phyloP scores from a whole-genome alignment of 2,329 filamentous ascomycete species.

The Plenodomus lindquistii region DNA sequence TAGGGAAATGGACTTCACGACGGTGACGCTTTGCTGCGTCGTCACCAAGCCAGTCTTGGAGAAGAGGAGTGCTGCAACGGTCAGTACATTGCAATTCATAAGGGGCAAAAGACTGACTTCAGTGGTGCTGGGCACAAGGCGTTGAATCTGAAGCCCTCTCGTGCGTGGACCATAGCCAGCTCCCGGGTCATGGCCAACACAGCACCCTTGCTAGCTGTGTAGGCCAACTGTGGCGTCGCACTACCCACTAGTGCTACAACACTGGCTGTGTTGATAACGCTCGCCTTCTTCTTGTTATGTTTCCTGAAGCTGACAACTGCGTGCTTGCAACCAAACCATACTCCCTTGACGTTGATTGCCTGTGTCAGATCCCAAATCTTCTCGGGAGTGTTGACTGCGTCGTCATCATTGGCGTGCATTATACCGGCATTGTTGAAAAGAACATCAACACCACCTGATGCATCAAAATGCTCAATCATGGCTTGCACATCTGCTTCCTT shows the following conservation, averaged over 20 bases:
- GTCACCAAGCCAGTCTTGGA: constrained; percentile 93
- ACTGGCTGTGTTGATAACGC: constrained; percentile 90
- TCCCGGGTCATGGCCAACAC: constrained; percentile 89
- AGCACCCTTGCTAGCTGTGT: constrained; percentile 92
- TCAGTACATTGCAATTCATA: constrained; percentile 9
- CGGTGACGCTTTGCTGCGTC: constrained; percentile 79
- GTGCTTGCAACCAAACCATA: constrained; percentile 96
- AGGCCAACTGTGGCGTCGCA: constrained; percentile 86
- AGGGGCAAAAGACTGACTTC: constrained; percentile 58
- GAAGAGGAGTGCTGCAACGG: constrained; percentile 69
- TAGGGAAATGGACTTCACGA: constrained; percentile 87
- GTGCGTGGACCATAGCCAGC: constrained; percentile 87
- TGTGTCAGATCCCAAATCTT: constrained; percentile 94
- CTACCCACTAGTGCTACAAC: constrained; percentile 86
- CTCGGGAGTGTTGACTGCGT: constrained; percentile 80
- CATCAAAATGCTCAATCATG: constrained; percentile 73
- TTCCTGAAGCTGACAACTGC: constrained; percentile 80
- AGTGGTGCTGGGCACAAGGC: constrained; percentile 85
- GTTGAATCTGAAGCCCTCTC: constrained; percentile 90
- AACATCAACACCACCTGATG: constrained; percentile 85
- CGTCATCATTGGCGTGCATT: constrained; percentile 75
- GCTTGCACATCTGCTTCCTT: constrained; percentile 79
- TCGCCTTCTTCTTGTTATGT: constrained; percentile 76
- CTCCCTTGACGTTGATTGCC: constrained; percentile 94
- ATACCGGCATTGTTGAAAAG: constrained; percentile 99